Evolutionary conservation across 1,284 basidiomycete genomes (phyloP), one percentile per base, ranked within the genome.

Genomic region (Vanrija humicola): DNA sequence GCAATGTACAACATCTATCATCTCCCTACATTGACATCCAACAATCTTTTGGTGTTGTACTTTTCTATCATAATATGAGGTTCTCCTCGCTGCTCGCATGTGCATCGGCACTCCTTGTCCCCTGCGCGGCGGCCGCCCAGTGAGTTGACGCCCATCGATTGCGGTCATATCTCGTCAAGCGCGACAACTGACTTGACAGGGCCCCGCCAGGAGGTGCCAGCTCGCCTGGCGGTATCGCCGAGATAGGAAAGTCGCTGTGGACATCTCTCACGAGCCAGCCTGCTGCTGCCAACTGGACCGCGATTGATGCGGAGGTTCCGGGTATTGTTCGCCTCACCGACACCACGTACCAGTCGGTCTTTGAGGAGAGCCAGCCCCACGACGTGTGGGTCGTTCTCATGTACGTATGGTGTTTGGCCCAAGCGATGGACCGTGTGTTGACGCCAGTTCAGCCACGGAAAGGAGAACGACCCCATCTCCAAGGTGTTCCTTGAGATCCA

Each of bases 261-360:
- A 42, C 23, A 26, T 50, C 18, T 48, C 53, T 49, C 26, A 34
- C 26, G 48, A 38, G 15, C 42, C 43, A 10, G 12, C 15, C 38
- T 34, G 28, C 86, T 82, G 26, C 86, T 85, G 65, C 86, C 10
- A 34, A 34, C 34, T 34, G 34, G 34, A 34, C 34, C 1, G 34
- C 34, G 5, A 5, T 14, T 85, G 55, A 89, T 69, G 64, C 91
- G 81, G 56, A 87, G 78, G 15, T 82, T 82, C 77, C 92, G 88
- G 19, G 86, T 77, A 12, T 72, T 10, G 48, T 64, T n/a, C 51
- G 74, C 18, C 48, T 75, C 49, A 72, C 66, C 2, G 70, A 73
- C 52, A 54, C 56, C 18, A 74, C 72, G 43, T 72, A 62, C 44
- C 59, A 63, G 19, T 53, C 60, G 19, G 18, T 55, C 46, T 59